Conservation (phyloP, 495 filamentous ascomycete species). For the Penicillium pulvis region DNA sequence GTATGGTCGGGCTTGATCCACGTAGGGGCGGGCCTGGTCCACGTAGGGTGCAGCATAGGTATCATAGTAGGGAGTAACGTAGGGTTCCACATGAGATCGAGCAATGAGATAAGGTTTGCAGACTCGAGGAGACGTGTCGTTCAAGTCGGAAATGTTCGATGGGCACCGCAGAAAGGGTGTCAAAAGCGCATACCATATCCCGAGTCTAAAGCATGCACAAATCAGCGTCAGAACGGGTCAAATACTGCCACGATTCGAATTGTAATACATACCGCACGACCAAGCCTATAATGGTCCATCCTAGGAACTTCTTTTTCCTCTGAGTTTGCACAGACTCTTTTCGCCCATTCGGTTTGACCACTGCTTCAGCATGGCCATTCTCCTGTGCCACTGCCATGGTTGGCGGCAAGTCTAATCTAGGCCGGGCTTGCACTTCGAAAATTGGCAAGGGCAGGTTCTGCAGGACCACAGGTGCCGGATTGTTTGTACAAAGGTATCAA, state of each 20-base stretch:
- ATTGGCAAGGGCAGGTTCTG: slow-evolving; percentile 9
- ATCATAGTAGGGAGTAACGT: slow-evolving; percentile 85
- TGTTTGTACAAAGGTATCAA: background rate
- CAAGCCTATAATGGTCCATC: slow-evolving; percentile 53
- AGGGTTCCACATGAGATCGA: slow-evolving; percentile 68
- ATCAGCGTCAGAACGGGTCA: slow-evolving; percentile 7
- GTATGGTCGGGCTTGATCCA: slow-evolving; percentile 73
- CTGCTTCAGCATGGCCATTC: slow-evolving; percentile 34
- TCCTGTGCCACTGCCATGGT: slow-evolving; percentile 29
- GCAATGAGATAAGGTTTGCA: slow-evolving; percentile 82
- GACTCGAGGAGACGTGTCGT: slow-evolving; percentile 69
- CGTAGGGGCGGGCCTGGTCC: slow-evolving; percentile 74
- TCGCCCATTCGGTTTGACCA: slow-evolving; percentile 16
- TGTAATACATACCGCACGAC: slow-evolving; percentile 60
- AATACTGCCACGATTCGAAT: background rate
- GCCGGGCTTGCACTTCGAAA: slow-evolving; percentile 13
- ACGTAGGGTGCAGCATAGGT: slow-evolving; percentile 81
- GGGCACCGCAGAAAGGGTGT: slow-evolving; percentile 86
- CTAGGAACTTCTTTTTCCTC: slow-evolving; percentile 41
- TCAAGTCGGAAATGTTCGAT: slow-evolving; percentile 62
- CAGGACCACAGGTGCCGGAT: background rate
- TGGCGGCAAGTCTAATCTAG: slow-evolving; percentile 13
- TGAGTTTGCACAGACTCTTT: slow-evolving; percentile 17
- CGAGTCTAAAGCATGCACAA: slow-evolving; percentile 52
- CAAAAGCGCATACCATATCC: slow-evolving; percentile 82